Conservation (phyloP, 176 grass and related monocot species). For the Saccharum officinarum region DNA sequence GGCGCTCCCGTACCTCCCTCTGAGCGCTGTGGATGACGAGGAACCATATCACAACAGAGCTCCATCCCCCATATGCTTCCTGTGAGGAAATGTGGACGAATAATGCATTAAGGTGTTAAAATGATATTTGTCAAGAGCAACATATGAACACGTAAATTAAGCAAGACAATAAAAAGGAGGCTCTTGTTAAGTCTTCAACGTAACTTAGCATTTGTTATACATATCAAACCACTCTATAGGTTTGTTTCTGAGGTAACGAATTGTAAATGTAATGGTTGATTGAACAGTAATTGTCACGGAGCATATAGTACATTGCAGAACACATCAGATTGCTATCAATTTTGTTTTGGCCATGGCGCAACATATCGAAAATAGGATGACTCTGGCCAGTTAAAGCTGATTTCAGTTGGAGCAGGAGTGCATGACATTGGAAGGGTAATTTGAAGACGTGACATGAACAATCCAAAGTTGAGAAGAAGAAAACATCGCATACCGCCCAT, state of each 20-base stretch:
- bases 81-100: background rate
- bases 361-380: background rate
- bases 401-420: background rate
- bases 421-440: background rate
- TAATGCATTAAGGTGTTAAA: background rate
- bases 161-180: background rate
- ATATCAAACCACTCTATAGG: background rate
- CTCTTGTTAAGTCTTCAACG: background rate
- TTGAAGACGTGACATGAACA: background rate
- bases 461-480: background rate
- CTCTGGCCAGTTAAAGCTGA: background rate
- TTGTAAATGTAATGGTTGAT: background rate
- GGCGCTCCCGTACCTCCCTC: slow-evolving; percentile 81
- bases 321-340: background rate
- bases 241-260: background rate
- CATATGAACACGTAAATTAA: background rate
- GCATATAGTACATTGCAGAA: background rate
- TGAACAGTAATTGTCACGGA: background rate
- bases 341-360: background rate
- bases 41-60: slow-evolving; percentile 71
- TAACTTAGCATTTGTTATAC: background rate
- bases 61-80: slow-evolving; percentile 97
- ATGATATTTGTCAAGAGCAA: background rate
- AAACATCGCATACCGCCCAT: slow-evolving; percentile 65
- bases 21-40: slow-evolving; percentile 80